Base-by-base conservation (phyloP, 352 stramenopile species). In the Globisporangium parvum region DNA sequence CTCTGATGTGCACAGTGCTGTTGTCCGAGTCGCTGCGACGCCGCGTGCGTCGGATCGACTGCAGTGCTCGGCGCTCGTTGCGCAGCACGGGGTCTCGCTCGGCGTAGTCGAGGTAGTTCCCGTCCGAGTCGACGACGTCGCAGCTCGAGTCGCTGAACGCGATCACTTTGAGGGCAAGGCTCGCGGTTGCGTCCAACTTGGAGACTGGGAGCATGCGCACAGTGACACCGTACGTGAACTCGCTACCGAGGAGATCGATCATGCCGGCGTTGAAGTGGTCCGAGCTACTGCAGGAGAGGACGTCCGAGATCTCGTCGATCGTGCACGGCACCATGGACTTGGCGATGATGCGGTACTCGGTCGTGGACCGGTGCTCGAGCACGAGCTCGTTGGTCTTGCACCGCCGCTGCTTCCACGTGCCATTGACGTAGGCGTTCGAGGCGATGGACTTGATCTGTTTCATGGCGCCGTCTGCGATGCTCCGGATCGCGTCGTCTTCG, bases 251-350 rank as follows among this genome's bases (percentile, higher is more conserved):
- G 37, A 71, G 51, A 35, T 66, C 65, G 28, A 71, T 33, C 65
- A 71, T 69, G 20, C 56, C 53, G 17, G 65, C 65, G 48, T 69
- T 71, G 47, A 63, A 71, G 39, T 55, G 49, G 41, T 69, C 65
- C 10, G 59, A 63, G 45, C 57, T 62, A 35, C 55, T 57, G 23
- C 31, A 39, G 9, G 65, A 71, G 12, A 71, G 45, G 37, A 63
- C 57, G 9, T 47, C 33, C 3, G 51, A 58, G 45, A 71, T 26
- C 46, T 71, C 65, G n/a, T 59, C 33, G n/a, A 67, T 44, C 0
- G 53, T 60, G 40, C 65, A 69, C 15, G 60, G 60, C 24, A 71
- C 45, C 26, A 61, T 55, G 17, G 46, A 53, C 46, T 57, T 64
- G 20, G 61, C 48, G 44, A 62, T 51, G 53, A 69, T 54, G 15